phyloP scores from a whole-genome alignment of 371 early-diverging fungal species.

The Conidiobolus coronatus region DNA sequence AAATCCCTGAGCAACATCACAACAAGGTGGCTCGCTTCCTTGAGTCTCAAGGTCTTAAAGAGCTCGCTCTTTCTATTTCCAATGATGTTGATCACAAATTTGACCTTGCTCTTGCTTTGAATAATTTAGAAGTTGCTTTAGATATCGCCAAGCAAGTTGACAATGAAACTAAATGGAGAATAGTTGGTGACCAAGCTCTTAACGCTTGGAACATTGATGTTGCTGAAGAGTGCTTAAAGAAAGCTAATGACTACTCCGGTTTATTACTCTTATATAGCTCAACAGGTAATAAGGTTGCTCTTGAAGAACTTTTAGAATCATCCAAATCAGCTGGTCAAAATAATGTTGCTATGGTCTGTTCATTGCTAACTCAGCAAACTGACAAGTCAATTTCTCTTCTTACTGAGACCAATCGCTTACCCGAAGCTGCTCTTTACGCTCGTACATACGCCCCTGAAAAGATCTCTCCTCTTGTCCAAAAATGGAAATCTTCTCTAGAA shows the following conservation, averaged over 20 bases:
- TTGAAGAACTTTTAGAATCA: conserved; percentile 42
- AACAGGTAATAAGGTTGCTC: conserved; percentile 51
- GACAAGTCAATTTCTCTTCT: conserved; percentile 65
- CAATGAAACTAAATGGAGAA: conserved; percentile 73
- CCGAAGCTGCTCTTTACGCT: conserved; percentile 93
- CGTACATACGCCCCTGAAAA: conserved; percentile 68
- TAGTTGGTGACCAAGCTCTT: conserved; percentile 76
- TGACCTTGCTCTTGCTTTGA: conserved; percentile 75
- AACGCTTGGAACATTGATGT: conserved; percentile 45
- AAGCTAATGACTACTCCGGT: conserved; percentile 74
- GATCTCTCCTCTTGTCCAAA: conserved; percentile 25
- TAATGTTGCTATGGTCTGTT: conserved; percentile 77
- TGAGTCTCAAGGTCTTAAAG: conserved; percentile 69
- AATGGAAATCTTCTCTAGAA: conserved; percentile 52
- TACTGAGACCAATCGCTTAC: conserved; percentile 58
- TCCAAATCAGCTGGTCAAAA: conserved; percentile 62
- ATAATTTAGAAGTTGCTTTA: conserved; percentile 58
- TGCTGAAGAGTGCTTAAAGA: conserved; percentile 71
- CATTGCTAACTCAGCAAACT: conserved; percentile 40
- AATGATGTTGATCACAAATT: conserved; percentile 87
- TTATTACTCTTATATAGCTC: conserved; percentile 74
- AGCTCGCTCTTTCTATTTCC: conserved; percentile 76
- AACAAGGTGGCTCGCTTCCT: conserved; percentile 85
- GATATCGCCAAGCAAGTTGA: conserved; percentile 63
- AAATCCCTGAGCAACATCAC: conserved; percentile 63